Evolutionary conservation across 495 filamentous ascomycete species (phyloP).

Genomic region (Xylaria grammica): DNA sequence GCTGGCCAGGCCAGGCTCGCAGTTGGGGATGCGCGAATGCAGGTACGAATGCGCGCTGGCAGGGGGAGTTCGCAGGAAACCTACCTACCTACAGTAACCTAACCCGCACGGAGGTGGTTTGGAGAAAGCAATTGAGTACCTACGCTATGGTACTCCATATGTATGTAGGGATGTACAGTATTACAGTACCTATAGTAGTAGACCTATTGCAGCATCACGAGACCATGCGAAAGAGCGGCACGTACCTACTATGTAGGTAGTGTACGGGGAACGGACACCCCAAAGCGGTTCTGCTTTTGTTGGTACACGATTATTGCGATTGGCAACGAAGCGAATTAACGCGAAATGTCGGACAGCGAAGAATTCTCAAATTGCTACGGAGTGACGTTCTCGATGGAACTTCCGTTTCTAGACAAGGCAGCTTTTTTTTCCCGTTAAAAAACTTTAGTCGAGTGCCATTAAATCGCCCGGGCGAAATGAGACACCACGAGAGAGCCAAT

Average conservation of each 20-base stretch:
- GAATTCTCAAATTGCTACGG: conserved; percentile 17
- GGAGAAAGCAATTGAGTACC: background rate
- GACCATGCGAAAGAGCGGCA: too few relatives aligned
- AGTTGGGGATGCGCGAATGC: background rate
- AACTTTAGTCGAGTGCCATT: conserved; percentile 7
- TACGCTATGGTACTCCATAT: too few relatives aligned
- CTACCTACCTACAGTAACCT: too few relatives aligned
- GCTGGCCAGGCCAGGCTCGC: too few relatives aligned
- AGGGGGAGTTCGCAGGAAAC: background rate
- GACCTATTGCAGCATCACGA: too few relatives aligned
- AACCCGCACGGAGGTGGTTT: background rate
- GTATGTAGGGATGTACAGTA: too few relatives aligned
- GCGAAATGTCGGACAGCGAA: conserved; percentile 8
- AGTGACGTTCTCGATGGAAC: conserved; percentile 24
- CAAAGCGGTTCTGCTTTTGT: background rate
- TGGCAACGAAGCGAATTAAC: background rate
- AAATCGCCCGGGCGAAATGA: conserved; percentile 1
- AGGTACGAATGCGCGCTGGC: background rate
- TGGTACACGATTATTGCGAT: conserved; percentile 17
- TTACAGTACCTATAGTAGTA: too few relatives aligned
- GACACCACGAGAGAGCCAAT: conserved; percentile 17
- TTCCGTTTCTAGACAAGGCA: conserved; percentile 28
- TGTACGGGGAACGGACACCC: too few relatives aligned
- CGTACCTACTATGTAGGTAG: too few relatives aligned
- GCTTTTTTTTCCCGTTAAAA: conserved; percentile 30